Base-by-base conservation (phyloP, 352 stramenopile species). In the Saprolegnia parasitica region DNA sequence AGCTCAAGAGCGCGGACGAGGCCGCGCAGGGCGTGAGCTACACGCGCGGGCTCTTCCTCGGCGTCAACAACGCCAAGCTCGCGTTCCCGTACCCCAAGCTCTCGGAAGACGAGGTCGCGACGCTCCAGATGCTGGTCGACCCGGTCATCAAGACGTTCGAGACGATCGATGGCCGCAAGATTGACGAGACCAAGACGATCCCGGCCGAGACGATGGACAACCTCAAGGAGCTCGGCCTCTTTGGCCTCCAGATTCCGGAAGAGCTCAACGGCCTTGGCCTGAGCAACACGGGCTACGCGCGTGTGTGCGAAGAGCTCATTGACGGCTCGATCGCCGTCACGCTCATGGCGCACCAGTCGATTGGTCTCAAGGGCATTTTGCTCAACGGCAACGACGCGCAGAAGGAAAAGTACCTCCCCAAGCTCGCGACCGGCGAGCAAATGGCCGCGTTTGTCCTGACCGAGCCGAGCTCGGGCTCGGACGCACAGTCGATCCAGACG, bases 401-500 rank as follows among this genome's bases (percentile, higher is more conserved):
- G 74, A 89, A 96, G 81, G 75, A 79, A 49, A 93, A 96, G 73
- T 97, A 96, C 77, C 72, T 96, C 40, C 88, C 89, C 16, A 94
- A 93, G 67, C 77, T 96, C n/a, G 89, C 88, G n/a, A 91, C 84
- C 21, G 86, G 86, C 29, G 86, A 95, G 73, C 79, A 95, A 73
- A 81, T 95, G 37, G 86, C 86, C 21, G 83, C 86, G n/a, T 95
- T 95, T 67, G 86, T 84, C 9, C 76, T 98, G 40, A 98, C 90
- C 5, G 92, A 98, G 68, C 90, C 92, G 20, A 93, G 84, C n/a
- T 96, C 86, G 55, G 92, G 92, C 29, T 95, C 82, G 45, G 92
- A 98, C 58, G 87, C 91, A 6, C 85, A 79, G 8, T 94, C 88
- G 9, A 94, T 98, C 71, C 92, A 95, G 79, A 98, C 92, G 0